Evolutionary conservation across 768 basidiomycete species (phyloP), one percentile per base, ranked within the genome.

Genomic region (Pholiota molesta): DNA sequence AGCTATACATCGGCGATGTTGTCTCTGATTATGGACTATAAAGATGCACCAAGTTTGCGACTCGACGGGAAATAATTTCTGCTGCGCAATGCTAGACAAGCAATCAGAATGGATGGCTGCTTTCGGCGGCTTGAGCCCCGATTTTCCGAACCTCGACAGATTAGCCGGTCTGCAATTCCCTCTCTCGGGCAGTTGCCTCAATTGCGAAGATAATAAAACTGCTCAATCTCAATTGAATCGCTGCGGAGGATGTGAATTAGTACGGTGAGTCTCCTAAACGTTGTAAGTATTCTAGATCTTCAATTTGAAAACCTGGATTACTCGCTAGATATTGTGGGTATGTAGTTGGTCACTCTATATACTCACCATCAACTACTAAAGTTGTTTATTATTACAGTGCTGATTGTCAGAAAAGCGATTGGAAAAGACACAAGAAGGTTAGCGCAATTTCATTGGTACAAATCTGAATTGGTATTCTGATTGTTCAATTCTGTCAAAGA

Each of bases 181-280:
- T 37, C 35, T 37, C 35, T 37, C 14, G 2, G 31, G 31, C 31
- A 49, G 47, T 19, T 49, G 47, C 47, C 47, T 49, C 47, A 49
- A 49, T 49, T 49, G 47, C 23, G 5, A 28, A 26, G 29, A 49
- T 2, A 14, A 28, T 11, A 23, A 10, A 23, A 21, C 14, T 29
- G 11, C 21, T 0, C 17, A 7, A 37, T 42, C n/a, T 8, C 35
- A 57, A 29, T 21, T n/a, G 4, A 37, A 21, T 49, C 47, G 37
- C 21, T 44, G 63, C 57, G 62, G 65, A 60, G n/a, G 47, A 49
- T 49, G 47, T 19, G 26, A 49, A 19, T 19, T 49, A 13, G 47
- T 49, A 26, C 5, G 47, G 47, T 49, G 23, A 21, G 23, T 2
- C 17, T 37, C 35, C 14, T 13, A 5, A 37, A 37, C 5, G 3